Evolutionary conservation across 306 rosid species (phyloP).

Genomic region (Quercus suber): DNA sequence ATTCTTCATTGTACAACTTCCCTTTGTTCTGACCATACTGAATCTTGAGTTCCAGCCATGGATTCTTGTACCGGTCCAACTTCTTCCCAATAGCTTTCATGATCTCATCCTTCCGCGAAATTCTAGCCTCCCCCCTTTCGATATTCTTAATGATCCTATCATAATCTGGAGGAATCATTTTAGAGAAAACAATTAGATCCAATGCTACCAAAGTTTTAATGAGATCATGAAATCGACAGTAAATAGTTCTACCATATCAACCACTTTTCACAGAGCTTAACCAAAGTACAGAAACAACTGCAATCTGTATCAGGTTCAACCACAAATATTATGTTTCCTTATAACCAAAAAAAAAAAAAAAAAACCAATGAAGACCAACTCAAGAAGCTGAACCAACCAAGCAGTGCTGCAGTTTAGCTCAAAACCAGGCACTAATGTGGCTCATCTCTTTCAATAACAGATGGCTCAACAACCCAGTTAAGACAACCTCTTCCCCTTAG

Average conservation of each 20-base stretch:
- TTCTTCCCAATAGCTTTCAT: slow-evolving; percentile 99
- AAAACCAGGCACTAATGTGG: slow-evolving; percentile 6
- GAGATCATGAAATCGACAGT: background rate
- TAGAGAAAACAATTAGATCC: background rate
- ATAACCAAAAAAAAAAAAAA: background rate
- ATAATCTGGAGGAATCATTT: slow-evolving; percentile 54
- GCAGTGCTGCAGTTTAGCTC: background rate
- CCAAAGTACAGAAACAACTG: background rate
- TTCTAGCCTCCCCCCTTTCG: slow-evolving; percentile 98
- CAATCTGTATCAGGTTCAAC: background rate
- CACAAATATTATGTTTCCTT: background rate
- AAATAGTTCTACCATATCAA: background rate
- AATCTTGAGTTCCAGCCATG: slow-evolving; percentile 96
- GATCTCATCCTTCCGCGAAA: slow-evolving; percentile 95
- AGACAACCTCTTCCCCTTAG: background rate
- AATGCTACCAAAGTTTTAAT: background rate
- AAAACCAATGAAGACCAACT: background rate
- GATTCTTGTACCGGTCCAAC: slow-evolving; percentile 97
- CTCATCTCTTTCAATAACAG: background rate
- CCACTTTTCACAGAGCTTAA: background rate
- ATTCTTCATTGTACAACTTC: slow-evolving; percentile 95
- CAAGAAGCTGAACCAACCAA: slow-evolving; percentile 2
- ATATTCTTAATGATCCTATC: slow-evolving; percentile 95
- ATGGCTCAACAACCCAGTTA: background rate
- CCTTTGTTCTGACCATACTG: slow-evolving; percentile 98